Evolutionary conservation across 2,329 filamentous ascomycete species (phyloP), one percentile per base, ranked within the genome.

Genomic region (Alternaria burnsii): DNA sequence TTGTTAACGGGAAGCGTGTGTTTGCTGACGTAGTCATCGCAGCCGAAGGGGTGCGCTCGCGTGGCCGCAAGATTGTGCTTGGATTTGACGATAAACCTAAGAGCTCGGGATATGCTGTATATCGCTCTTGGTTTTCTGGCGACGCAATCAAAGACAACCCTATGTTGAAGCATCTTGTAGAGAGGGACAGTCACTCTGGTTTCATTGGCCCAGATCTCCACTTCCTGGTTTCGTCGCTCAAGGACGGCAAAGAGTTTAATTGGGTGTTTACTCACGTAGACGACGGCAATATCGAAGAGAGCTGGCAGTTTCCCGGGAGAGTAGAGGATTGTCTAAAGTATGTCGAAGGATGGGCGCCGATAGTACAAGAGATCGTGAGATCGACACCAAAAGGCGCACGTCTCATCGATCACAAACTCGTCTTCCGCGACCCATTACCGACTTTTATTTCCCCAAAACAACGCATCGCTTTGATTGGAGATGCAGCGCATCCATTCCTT

Each of bases 391-490:
- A 70, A 43, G 59, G 62, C 22, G 72, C 63, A 5, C 61, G 72
- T 14, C 62, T 82, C 26, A 78, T 86, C n/a, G 83, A 85, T 69
- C 85, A 84, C 81, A 85, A 85, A 62, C 82, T 86, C 36, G 83
- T 83, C 55, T 85, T 83, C 59, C 79, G 84, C 53, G 82, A 86
- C 66, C 84, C 84, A 1, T 75, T 84, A n/a, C 81, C 83, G 0
- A 82, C 80, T 0, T 86, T 85, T 82, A 79, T 85, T 3, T 84
- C 82, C 0, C 74, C 76, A 16, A 80, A 81, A 58, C 79, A 81
- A 38, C 78, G 79, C 44, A 83, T 86, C 53, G 82, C 79, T 0
- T 73, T 85, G 42, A 78, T 86, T 5, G 85, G 85, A 2, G 84
- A 87, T 66, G 83, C 82, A 51, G 85, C 83, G 53, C 84, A 86